Percentiles rank a stretch among this genome's conserved stretches.
These are phyloP conservation scores for Acer saccharum DNA, from an alignment of 345 rosid genomes.

Conservation along the genomic window DNA sequence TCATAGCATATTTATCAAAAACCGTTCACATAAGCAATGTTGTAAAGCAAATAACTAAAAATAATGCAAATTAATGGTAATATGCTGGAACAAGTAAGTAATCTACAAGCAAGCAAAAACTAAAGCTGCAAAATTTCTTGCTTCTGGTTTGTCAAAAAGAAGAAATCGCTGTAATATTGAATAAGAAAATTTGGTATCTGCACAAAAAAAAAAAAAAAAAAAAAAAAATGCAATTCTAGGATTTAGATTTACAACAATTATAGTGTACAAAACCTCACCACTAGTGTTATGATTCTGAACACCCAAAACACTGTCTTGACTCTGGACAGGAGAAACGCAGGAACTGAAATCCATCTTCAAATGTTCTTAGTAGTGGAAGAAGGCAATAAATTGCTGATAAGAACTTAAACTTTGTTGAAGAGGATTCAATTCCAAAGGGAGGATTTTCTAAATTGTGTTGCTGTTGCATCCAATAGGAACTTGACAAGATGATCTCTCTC, in stretches of 20 bases:
- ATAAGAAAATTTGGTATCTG: too few species aligned
- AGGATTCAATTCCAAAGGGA: constrained; percentile 59
- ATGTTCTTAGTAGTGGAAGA: not conserved
- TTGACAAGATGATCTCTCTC: constrained; percentile 61
- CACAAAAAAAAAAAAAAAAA: too few species aligned
- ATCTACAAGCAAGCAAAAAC: not conserved
- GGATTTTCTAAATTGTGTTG: constrained; percentile 73
- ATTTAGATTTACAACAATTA: not conserved
- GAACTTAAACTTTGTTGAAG: constrained; percentile 10
- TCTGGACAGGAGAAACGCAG: not conserved
- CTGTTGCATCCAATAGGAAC: constrained; percentile 72
- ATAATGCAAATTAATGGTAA: not conserved
- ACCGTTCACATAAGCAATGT: not conserved
- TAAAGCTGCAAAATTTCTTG: constrained; percentile 1
- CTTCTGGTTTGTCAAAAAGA: not conserved
- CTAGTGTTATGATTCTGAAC: not conserved
- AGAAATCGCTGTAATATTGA: too few species aligned
- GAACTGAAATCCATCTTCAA: not conserved
- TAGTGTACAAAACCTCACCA: not conserved
- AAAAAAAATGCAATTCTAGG: too few species aligned
- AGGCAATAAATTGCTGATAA: not conserved
- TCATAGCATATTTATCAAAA: not conserved
- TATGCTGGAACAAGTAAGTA: not conserved
- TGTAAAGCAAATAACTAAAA: not conserved
- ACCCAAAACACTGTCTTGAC: not conserved